phyloP scores from a whole-genome alignment of 176 grass and related monocot genomes.

The Musa itinerans region DNA sequence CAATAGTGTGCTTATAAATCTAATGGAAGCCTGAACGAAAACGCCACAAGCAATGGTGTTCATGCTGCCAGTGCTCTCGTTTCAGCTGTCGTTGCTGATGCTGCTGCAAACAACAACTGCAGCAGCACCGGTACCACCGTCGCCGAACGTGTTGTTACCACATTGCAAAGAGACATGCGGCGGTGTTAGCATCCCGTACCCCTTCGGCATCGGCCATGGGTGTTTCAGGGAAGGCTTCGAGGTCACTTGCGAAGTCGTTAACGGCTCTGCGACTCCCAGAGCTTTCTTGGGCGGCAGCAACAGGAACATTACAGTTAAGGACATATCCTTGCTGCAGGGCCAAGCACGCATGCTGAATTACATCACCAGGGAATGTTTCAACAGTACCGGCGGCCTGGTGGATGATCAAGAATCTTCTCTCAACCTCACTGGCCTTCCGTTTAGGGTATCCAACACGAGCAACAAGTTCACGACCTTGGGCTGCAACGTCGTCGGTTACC shows the following conservation, averaged over 20 bases:
- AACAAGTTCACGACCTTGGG: neutral
- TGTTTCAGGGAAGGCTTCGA: neutral
- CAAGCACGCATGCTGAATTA: neutral
- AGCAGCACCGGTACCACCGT: no score
- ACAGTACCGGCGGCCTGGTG: neutral
- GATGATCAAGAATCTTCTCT: accelerated
- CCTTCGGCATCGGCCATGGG: neutral
- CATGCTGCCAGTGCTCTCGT: no score
- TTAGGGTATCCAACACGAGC: neutral
- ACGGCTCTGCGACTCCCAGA: neutral
- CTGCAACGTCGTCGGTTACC: neutral
- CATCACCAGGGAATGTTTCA: neutral
- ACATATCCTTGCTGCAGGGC: neutral
- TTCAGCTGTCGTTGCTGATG: no score
- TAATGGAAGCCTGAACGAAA: no score
- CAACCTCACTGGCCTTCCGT: neutral
- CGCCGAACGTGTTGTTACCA: neutral
- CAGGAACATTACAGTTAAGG: neutral
- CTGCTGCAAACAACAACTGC: no score
- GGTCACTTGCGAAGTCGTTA: neutral
- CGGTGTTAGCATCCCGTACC: neutral
- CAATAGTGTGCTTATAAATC: no score
- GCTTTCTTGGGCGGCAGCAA: neutral
- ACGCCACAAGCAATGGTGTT: no score
- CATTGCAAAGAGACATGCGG: neutral